Evolutionary conservation across 208 protist species (phyloP).

Genomic region (Kentomonas sorsogonicus): DNA sequence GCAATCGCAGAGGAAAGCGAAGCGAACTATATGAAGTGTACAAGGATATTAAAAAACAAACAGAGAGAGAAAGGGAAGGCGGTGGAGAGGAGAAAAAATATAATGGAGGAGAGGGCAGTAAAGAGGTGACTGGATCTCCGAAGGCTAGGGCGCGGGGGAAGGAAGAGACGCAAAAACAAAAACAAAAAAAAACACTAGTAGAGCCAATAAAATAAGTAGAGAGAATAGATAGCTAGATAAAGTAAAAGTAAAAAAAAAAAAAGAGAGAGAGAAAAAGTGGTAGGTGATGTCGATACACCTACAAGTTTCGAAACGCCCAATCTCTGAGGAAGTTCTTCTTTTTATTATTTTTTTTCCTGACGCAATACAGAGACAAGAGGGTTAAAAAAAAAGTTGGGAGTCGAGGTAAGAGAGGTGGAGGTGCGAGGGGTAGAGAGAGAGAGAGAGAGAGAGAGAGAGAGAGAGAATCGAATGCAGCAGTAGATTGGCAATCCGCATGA

Average conservation of each 20-base stretch:
- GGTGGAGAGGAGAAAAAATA: conserved; percentile 8
- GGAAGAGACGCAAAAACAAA: conserved; percentile 5
- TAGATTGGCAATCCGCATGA: not conserved
- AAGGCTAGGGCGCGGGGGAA: not conserved
- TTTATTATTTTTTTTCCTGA: not conserved
- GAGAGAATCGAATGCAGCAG: not conserved
- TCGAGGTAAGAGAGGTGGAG: not conserved
- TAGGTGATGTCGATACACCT: too few species aligned
- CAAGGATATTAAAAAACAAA: conserved; percentile 8
- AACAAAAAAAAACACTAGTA: conserved; percentile 4
- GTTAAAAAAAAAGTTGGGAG: too few species aligned
- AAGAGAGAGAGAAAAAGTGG: too few species aligned
- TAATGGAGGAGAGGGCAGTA: not conserved
- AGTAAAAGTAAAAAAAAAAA: conserved; percentile 10
- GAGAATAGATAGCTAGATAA: conserved; percentile 10
- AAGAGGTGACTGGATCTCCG: not conserved
- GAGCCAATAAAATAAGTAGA: conserved; percentile 12
- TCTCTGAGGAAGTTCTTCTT: not conserved
- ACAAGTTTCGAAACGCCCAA: too few species aligned
- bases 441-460: not conserved
- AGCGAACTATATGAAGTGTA: not conserved
- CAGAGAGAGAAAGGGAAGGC: conserved; percentile 13
- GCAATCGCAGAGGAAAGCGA: not conserved
- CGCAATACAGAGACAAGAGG: too few species aligned
- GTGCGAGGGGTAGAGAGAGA: not conserved